Evolutionary conservation across 345 rosid genomes (phyloP).

Genomic region (Schrenkiella parvula): DNA sequence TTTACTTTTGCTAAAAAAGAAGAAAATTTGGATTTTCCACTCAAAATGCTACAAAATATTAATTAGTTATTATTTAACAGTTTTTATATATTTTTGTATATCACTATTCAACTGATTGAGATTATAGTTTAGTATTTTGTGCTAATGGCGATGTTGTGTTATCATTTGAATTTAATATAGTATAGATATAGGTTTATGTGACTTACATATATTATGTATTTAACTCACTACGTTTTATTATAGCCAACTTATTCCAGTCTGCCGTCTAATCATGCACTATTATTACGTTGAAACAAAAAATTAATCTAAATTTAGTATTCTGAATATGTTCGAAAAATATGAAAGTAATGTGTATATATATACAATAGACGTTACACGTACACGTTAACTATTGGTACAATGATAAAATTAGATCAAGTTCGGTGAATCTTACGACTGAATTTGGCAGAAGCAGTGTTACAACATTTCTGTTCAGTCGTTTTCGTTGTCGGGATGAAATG

Average conservation of each 20-base stretch:
- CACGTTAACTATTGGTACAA: neutral
- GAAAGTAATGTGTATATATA: neutral
- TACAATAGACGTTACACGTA: neutral
- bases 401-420: neutral
- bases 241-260: neutral
- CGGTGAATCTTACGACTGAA: conserved; percentile 6
- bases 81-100: too few relatives aligned
- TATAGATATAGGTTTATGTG: too few relatives aligned
- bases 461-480: conserved; percentile 21
- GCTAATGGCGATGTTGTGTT: too few relatives aligned
- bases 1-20: too few relatives aligned
- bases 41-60: too few relatives aligned
- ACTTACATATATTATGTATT: too few relatives aligned
- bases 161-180: too few relatives aligned
- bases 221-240: too few relatives aligned
- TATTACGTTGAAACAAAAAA: neutral
- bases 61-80: too few relatives aligned
- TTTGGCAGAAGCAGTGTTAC: conserved; percentile 1
- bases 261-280: neutral
- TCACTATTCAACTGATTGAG: neutral
- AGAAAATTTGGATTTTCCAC: too few relatives aligned
- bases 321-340: neutral
- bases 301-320: neutral
- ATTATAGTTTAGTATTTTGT: neutral
- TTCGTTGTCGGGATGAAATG: conserved; percentile 26